Base-by-base conservation (phyloP, 306 rosid genomes). In the Pterocarpus macrocarpus region DNA sequence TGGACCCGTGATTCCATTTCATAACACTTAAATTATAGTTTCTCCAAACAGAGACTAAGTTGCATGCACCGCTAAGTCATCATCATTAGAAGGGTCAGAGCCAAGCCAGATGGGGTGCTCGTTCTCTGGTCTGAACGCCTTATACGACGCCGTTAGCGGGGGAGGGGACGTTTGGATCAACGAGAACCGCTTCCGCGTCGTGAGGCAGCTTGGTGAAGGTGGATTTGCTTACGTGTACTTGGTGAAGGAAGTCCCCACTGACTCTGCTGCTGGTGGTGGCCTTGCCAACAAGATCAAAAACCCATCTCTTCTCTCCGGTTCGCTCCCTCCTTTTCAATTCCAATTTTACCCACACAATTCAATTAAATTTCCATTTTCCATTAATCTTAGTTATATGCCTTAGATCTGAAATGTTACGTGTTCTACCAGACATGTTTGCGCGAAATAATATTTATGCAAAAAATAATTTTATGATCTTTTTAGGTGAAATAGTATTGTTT, bases 101-200 rank as follows among this genome's bases (percentile, higher is more conserved):
- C 2, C 52, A 3, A 50, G 56, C 12, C 4, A 50, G 59, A 96
- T 96, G 98, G 99, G 99, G 34, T 96, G 99, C 70, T 75, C 99
- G 35, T 96, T 96, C 84, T 96, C 99, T 16, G 99, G 98, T 33
- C 78, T 96, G 80, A 90, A 90, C 73, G 99, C 99, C 35, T 71
- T 96, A 1, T 93, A 93, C 86, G 97, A 92, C 58, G 89, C 99
- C 57, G 98, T 92, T 0, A 93, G 94, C 78, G 97, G 97, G 15
- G 98, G 94, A 43, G 97, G 94, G 0, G 99, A 96, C 61, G 94
- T 94, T 0, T 96, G 99, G 99, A 96, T 96, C 94, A 96, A 96
- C 53, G 99, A 96, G 52, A 93, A 82, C 49, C 90, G 99, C 6
- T 93, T 96, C 95, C 93, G 86, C 82, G 82, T 96, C 88, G 81